These are phyloP conservation scores for Periconia sp. DNA, from an alignment of 2,329 filamentous ascomycete genomes.

Conservation along the genomic window DNA sequence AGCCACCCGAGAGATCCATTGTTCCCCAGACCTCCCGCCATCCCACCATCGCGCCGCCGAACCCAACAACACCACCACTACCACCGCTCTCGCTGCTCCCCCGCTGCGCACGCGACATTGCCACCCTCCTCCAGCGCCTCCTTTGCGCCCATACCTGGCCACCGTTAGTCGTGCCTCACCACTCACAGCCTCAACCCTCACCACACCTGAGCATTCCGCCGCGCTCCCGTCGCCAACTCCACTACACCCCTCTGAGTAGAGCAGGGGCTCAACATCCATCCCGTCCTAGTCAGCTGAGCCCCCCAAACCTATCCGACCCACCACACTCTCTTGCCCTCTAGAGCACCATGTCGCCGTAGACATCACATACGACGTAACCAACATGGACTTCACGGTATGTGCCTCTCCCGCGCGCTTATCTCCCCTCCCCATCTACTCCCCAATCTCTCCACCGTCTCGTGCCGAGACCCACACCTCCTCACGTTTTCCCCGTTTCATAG, in stretches of 20 bases:
- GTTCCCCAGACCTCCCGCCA: too few species aligned
- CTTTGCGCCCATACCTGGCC: conserved; percentile 19
- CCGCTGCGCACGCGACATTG: conserved; percentile 22
- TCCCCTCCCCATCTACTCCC: conserved; percentile 1
- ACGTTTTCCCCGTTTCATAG: conserved; percentile 1
- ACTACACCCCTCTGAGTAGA: conserved; percentile 21
- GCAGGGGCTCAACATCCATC: conserved; percentile 15
- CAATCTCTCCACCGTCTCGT: too few species aligned
- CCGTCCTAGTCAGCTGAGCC: conserved; percentile 38
- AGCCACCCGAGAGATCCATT: too few species aligned
- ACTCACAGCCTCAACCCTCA: conserved; percentile 22
- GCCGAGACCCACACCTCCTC: too few species aligned
- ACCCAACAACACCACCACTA: conserved; percentile 12
- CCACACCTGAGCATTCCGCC: conserved; percentile 22
- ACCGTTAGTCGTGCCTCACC: conserved; percentile 19
- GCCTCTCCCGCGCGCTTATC: conserved; percentile 18
- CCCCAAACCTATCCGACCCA: conserved; percentile 20
- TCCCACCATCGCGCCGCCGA: neutral
- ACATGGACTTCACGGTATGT: conserved; percentile 46
- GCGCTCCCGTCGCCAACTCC: conserved; percentile 15
- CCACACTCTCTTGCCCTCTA: conserved; percentile 16
- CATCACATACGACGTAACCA: conserved; percentile 24
- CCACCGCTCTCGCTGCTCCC: conserved; percentile 21
- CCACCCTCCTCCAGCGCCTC: conserved; percentile 14
- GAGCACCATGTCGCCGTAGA: conserved; percentile 36